phyloP scores from a whole-genome alignment of 2,329 filamentous ascomycete genomes.

The Cladosporium cucumerinum region DNA sequence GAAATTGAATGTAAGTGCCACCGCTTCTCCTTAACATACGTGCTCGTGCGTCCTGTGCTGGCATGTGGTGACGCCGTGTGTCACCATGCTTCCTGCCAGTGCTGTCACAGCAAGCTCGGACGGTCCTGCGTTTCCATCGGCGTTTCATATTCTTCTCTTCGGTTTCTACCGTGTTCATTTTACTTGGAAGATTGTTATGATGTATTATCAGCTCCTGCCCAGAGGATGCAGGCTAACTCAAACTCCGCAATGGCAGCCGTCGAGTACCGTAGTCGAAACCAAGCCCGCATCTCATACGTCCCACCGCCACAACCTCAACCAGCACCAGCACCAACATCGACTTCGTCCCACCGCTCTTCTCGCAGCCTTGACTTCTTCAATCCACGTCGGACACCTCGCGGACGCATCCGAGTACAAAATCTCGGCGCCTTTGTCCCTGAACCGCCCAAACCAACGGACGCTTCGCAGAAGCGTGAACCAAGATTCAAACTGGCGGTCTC shows the following conservation, averaged over 20 bases:
- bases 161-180: neutral
- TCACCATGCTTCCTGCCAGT: slow-evolving; percentile 15
- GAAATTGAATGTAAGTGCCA: slow-evolving; percentile 16
- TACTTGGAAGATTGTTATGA: neutral
- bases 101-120: slow-evolving; percentile 4
- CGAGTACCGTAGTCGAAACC: slow-evolving; percentile 11
- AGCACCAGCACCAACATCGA: neutral
- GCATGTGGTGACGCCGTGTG: slow-evolving; percentile 12
- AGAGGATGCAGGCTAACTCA: slow-evolving; percentile 8
- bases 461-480: slow-evolving; percentile 6
- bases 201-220: neutral
- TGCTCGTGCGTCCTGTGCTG: slow-evolving; percentile 17
- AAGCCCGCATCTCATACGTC: slow-evolving; percentile 7
- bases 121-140: slow-evolving; percentile 12
- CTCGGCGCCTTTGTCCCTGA: slow-evolving; percentile 5
- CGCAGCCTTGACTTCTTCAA: slow-evolving; percentile 30
- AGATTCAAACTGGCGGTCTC: slow-evolving; percentile 49
- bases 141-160: slow-evolving; percentile 4
- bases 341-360: neutral
- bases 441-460: neutral
- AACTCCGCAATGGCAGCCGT: slow-evolving; percentile 10
- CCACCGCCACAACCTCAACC: neutral
- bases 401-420: slow-evolving; percentile 13
- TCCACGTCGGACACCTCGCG: slow-evolving; percentile 15
- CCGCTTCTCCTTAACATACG: slow-evolving; percentile 8